Evolutionary conservation across 1,284 basidiomycete species (phyloP).

Genomic region (Mycena citricolor): DNA sequence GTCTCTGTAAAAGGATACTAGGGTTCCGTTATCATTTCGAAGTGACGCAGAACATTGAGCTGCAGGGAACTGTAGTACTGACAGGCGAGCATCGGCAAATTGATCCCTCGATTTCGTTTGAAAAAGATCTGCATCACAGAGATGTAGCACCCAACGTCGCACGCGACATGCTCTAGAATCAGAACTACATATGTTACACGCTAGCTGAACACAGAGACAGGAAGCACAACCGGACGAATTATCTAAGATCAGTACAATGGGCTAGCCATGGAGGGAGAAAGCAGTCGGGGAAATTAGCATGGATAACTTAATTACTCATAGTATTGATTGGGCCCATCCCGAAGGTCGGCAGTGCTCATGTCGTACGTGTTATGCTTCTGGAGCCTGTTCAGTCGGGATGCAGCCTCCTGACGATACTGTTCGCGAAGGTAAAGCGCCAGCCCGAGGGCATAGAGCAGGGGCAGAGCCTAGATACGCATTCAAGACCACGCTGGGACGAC

Average conservation of each 20-base stretch:
- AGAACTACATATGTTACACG: background rate
- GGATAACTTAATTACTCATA: conserved; percentile 6
- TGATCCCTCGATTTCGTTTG: too few relatives aligned
- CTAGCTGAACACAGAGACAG: background rate
- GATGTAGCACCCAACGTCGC: background rate
- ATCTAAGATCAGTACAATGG: background rate
- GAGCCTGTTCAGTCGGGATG: conserved; percentile 2
- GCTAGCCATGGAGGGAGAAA: too few relatives aligned
- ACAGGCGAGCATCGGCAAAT: too few relatives aligned
- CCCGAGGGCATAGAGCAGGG: conserved; percentile 46
- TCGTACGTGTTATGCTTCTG: background rate
- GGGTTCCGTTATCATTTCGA: too few relatives aligned
- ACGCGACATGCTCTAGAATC: background rate
- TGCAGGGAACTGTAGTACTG: too few relatives aligned
- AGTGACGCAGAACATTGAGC: too few relatives aligned
- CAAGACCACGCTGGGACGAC: background rate
- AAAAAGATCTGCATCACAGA: too few relatives aligned
- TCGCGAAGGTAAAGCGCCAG: conserved; percentile 42
- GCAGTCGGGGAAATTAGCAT: background rate
- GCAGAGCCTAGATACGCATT: conserved; percentile 38
- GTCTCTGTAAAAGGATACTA: too few relatives aligned
- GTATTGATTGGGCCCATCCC: conserved; percentile 1
- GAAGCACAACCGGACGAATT: background rate
- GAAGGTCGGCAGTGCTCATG: background rate
- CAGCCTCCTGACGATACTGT: conserved; percentile 12